A percentile compares a stretch with the other conserved stretches of the same genome.
These are phyloP conservation scores for Tylopilus sp. DNA, from an alignment of 768 basidiomycete genomes.

Conservation along the genomic window DNA sequence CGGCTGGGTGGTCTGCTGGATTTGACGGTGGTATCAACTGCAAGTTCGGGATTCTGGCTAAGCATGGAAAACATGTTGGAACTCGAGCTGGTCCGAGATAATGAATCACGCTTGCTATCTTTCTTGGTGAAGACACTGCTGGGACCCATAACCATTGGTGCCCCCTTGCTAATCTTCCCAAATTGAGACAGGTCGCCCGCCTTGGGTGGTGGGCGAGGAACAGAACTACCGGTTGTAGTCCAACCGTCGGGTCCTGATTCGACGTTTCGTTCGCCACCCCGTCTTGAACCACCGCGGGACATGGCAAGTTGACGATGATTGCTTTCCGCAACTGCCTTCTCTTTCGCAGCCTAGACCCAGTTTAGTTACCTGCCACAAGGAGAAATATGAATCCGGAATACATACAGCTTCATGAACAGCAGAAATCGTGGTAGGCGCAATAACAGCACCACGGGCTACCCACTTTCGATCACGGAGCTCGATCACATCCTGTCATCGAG, in stretches of 20 bases:
- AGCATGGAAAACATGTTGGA: constrained; percentile 91
- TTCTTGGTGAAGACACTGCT: constrained; percentile 82
- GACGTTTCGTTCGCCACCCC: constrained; percentile 69
- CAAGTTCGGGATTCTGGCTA: constrained; percentile 56
- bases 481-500: constrained; percentile 72
- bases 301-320: constrained; percentile 64
- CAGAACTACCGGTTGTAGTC: constrained; percentile 61
- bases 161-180: constrained; percentile 77
- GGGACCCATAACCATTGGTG: constrained; percentile 77
- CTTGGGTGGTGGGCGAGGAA: constrained; percentile 61
- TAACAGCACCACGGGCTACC: constrained; percentile 65
- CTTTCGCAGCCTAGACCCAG: constrained; percentile 66
- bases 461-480: constrained; percentile 85
- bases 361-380: constrained; percentile 3
- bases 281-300: constrained; percentile 88
- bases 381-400: constrained; percentile 13
- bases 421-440: constrained; percentile 84
- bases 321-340: constrained; percentile 65
- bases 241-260: constrained; percentile 82
- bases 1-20: constrained; percentile 49
- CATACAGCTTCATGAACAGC: constrained; percentile 83
- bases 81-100: constrained; percentile 76
- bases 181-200: constrained; percentile 86
- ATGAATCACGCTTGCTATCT: constrained; percentile 62
- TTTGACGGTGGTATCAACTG: constrained; percentile 51